phyloP scores from a whole-genome alignment of 371 early-diverging fungal genomes.

The Mucor saturninus region DNA sequence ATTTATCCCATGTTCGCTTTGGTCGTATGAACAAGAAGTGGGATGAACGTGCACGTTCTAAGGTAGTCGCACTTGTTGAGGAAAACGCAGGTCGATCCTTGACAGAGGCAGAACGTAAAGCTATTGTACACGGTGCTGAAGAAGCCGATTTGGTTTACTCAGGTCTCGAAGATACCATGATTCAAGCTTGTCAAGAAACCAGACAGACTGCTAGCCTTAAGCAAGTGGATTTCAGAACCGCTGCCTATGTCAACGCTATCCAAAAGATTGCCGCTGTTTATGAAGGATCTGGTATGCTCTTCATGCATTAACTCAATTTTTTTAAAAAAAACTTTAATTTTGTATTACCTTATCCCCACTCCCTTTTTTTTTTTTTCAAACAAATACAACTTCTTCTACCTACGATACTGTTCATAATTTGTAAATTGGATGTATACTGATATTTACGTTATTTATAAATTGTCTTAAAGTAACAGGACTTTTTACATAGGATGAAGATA shows the following conservation, averaged over 20 bases:
- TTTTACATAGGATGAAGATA: too few species aligned
- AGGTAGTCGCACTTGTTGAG: slow-evolving; percentile 80
- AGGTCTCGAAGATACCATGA: slow-evolving; percentile 92
- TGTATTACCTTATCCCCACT: neutral
- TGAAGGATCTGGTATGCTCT: slow-evolving; percentile 81
- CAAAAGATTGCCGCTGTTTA: slow-evolving; percentile 86
- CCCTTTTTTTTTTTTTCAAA: neutral
- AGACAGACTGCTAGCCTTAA: slow-evolving; percentile 62
- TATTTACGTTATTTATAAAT: too few species aligned
- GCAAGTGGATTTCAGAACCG: slow-evolving; percentile 84
- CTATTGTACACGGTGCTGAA: slow-evolving; percentile 87
- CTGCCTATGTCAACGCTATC: slow-evolving; percentile 86
- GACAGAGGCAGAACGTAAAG: slow-evolving; percentile 77
- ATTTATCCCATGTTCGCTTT: slow-evolving; percentile 86
- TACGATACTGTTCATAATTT: too few species aligned
- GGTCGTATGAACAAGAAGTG: slow-evolving; percentile 92
- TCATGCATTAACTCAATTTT: slow-evolving; percentile 54
- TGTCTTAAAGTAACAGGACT: too few species aligned
- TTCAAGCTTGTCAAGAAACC: slow-evolving; percentile 70
- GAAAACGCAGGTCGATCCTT: slow-evolving; percentile 69
- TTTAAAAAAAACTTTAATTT: slow-evolving; percentile 3
- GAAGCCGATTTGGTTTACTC: slow-evolving; percentile 91
- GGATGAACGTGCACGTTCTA: slow-evolving; percentile 84
- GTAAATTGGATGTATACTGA: too few species aligned
- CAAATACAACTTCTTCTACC: neutral